phyloP scores from a whole-genome alignment of 2,329 filamentous ascomycete genomes.

The Penicillium expansum region DNA sequence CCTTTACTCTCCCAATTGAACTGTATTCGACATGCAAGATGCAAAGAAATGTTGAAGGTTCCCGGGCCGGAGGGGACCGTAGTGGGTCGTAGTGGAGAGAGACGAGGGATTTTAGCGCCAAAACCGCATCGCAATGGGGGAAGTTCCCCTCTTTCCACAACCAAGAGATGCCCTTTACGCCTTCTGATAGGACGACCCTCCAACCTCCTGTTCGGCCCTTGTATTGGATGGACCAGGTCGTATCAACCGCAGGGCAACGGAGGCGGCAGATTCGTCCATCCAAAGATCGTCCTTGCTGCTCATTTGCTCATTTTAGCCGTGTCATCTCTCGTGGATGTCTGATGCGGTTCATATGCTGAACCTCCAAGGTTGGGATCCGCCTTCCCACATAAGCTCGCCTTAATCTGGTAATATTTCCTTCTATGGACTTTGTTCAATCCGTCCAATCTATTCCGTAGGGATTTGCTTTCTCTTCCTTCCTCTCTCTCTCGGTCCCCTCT shows the following conservation, averaged over 20 bases:
- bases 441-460: constrained; percentile 13
- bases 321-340: constrained; percentile 18
- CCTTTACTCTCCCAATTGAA: not conserved
- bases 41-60: constrained; percentile 25
- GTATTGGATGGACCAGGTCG: constrained; percentile 14
- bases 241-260: constrained; percentile 17
- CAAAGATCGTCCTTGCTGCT: constrained; percentile 20
- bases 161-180: constrained; percentile 6
- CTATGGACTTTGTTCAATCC: not conserved
- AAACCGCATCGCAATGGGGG: not conserved
- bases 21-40: not conserved
- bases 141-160: constrained; percentile 14
- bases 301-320: constrained; percentile 22
- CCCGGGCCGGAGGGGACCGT: constrained; percentile 27
- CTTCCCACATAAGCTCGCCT: constrained; percentile 13
- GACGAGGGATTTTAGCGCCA: constrained; percentile 20
- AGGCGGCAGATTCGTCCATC: constrained; percentile 19
- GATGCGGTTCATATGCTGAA: constrained; percentile 18
- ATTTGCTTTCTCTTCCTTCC: not conserved
- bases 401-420: constrained; percentile 14
- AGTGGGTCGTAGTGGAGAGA: constrained; percentile 24
- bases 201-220: constrained; percentile 24
- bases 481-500: not conserved
- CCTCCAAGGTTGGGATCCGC: constrained; percentile 15
- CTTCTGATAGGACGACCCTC: constrained; percentile 21